phyloP scores from a whole-genome alignment of 495 filamentous ascomycete genomes.

The Talaromyces liani region DNA sequence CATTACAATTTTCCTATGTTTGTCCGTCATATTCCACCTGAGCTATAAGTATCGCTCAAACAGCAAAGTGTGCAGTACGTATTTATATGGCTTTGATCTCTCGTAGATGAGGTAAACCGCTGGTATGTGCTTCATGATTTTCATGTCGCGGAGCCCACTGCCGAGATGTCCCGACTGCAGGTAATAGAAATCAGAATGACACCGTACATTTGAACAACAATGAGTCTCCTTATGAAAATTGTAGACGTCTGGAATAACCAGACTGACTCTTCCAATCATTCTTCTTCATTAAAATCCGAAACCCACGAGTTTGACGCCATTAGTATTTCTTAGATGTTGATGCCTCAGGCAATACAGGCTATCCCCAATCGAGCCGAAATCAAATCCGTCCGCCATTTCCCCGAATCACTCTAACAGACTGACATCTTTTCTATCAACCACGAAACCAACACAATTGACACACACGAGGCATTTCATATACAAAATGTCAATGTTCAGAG shows the following conservation, averaged over 20 bases:
- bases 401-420: not conserved
- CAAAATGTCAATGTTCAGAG: constrained; percentile 70
- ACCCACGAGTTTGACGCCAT: not conserved
- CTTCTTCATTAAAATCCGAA: not conserved
- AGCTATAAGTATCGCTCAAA: too few relatives aligned
- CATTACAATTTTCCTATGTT: not conserved
- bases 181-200: not conserved
- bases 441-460: not conserved
- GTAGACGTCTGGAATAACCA: not conserved
- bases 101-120: not conserved
- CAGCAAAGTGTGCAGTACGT: too few relatives aligned
- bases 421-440: not conserved
- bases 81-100: not conserved
- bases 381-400: not conserved
- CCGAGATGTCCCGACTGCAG: constrained; percentile 5
- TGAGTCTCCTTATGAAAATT: not conserved
- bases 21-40: too few relatives aligned
- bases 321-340: not conserved
- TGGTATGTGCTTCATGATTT: not conserved
- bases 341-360: not conserved
- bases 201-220: not conserved
- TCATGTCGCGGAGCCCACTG: not conserved
- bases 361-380: not conserved
- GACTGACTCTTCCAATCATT: not conserved
- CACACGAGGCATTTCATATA: not conserved